Evolutionary conservation across 2,329 filamentous ascomycete species (phyloP).

Genomic region (Blumeria hordei): DNA sequence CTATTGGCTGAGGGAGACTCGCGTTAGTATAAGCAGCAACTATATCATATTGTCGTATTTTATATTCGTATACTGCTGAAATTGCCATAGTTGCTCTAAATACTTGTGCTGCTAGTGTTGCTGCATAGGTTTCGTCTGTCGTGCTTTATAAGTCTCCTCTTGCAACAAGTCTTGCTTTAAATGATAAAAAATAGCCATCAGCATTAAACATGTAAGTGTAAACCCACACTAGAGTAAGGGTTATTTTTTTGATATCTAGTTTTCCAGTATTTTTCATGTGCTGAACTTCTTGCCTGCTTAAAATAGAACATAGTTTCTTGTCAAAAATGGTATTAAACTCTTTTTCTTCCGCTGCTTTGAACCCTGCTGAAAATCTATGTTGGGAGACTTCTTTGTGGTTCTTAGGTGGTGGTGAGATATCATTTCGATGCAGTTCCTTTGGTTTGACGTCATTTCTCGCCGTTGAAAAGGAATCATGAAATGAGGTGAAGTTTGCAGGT

Average conservation of each 20-base stretch:
- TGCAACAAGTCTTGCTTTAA: constrained; percentile 9
- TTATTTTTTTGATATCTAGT: not conserved
- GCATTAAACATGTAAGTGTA: constrained; percentile 11
- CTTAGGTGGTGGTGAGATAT: not conserved
- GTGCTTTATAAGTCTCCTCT: constrained; percentile 6
- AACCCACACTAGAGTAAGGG: constrained; percentile 6
- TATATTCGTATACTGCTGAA: not conserved
- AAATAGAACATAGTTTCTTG: not conserved
- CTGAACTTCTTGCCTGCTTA: not conserved
- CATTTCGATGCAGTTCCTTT: not conserved
- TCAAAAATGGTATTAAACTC: not conserved
- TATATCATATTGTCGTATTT: not conserved
- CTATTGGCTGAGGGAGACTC: not conserved
- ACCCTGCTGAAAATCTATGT: not conserved
- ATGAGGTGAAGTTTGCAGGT: too few relatives aligned
- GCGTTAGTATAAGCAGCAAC: not conserved
- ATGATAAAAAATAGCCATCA: constrained; percentile 8
- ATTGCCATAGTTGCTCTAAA: not conserved
- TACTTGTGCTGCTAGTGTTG: not conserved
- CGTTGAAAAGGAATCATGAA: too few relatives aligned
- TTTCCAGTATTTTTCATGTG: not conserved
- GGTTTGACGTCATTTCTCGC: not conserved
- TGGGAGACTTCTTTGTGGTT: not conserved
- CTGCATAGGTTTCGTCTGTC: not conserved
- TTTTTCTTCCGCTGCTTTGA: not conserved